Base-by-base conservation (phyloP, 768 basidiomycete genomes). In the Sistotremastrum suecicum region DNA sequence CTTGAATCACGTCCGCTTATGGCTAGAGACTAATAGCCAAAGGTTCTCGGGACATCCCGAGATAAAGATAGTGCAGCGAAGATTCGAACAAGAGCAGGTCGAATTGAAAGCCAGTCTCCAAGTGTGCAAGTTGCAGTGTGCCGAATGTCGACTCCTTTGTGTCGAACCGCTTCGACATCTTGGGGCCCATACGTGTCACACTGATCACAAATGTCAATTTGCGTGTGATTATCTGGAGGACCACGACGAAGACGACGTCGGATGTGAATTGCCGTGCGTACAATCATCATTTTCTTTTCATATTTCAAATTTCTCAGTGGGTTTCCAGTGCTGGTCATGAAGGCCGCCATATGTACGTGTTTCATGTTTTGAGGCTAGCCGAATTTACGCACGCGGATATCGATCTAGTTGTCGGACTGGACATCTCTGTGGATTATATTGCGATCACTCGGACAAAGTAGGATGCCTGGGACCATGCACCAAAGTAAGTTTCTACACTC, bases 401-500 rank as follows among this genome's bases (percentile, higher is more conserved):
- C 20, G 20, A 20, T 40, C n/a, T 45, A 80, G 79, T 46, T 80
- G 78, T 49, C 58, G 66, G 1, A 68, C 65, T 32, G 53, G 59
- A 30, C 71, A 81, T 58, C 50, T 78, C 2, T 80, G 78, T 41
- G 79, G 76, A 6, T 61, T 69, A 41, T 53, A 58, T 6, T 80
- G 79, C 54, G 55, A 54, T 35, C 60, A 76, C 8, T 53, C 53
- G 3, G 69, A 66, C 32, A 72, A 64, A 45, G 57, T 59, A 37
- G 78, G 78, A 0, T 80, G 79, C 49, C 57, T 75, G 29, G 59
- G 57, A 5, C 55, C 67, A 29, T 80, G 79, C 47, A 66, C 67
- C 4, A 72, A 75, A 61, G 77, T 75, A 34, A n/a, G 52, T 20
- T 20, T 20, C 20, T 20, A 20, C 20, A 20, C 20, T 20, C 20